These are phyloP conservation scores for Mycothermus thermophilus DNA, from an alignment of 495 filamentous ascomycete species.

Conservation along the genomic window DNA sequence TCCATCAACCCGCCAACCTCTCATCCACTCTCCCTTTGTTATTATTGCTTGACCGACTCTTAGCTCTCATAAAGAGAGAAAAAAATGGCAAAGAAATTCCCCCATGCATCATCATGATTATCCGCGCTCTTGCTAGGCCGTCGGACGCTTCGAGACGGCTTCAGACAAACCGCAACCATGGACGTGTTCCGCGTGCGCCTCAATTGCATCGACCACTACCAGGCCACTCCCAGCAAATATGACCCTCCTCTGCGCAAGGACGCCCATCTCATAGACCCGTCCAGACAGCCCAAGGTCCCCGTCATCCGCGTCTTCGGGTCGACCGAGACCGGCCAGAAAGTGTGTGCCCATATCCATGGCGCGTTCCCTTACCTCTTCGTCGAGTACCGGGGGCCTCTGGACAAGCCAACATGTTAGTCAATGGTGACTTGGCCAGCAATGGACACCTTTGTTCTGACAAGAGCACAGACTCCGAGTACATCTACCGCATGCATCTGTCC, in stretches of 20 bases:
- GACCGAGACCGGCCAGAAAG: slow-evolving; percentile 89
- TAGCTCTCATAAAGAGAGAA: not conserved
- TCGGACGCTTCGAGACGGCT: not conserved
- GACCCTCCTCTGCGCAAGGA: slow-evolving; percentile 63
- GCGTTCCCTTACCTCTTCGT: slow-evolving; percentile 90
- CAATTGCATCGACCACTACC: slow-evolving; percentile 92
- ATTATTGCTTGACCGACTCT: not conserved
- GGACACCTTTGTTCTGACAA: too few relatives aligned
- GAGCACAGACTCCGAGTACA: slow-evolving; percentile 41
- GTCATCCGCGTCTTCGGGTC: slow-evolving; percentile 85
- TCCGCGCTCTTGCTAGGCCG: not conserved
- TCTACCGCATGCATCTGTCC: slow-evolving; percentile 56
- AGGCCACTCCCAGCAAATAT: slow-evolving; percentile 58
- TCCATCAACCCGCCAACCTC: too few relatives aligned
- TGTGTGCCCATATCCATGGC: slow-evolving; percentile 93
- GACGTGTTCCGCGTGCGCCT: slow-evolving; percentile 73
- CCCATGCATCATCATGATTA: too few relatives aligned
- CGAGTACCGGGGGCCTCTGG: slow-evolving; percentile 63
- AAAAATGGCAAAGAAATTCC: too few relatives aligned
- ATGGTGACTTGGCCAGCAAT: too few relatives aligned
- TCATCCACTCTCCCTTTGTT: not conserved
- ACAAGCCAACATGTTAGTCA: slow-evolving; percentile 48
- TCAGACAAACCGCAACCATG: slow-evolving; percentile 21
- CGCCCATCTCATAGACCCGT: slow-evolving; percentile 33
- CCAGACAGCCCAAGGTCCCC: slow-evolving; percentile 57